Conservation (phyloP, 73 alveolate genomes). For the Tetrahymena borealis region DNA sequence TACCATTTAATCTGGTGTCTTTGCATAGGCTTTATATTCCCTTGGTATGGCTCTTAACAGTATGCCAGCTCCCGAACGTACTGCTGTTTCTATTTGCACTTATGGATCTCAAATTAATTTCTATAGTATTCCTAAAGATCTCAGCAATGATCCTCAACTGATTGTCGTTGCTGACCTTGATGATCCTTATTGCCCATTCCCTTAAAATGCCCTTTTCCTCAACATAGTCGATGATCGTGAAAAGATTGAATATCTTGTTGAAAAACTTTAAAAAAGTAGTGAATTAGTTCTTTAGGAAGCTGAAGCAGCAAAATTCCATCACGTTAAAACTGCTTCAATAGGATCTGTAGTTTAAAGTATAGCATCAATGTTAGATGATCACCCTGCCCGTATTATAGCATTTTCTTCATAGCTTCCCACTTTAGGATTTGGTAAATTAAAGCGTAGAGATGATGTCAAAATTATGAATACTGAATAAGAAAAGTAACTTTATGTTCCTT, state of each 20-base stretch:
- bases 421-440: slow-evolving; percentile 28
- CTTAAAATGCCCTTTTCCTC: slow-evolving; percentile 48
- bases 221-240: slow-evolving; percentile 59
- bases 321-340: slow-evolving; percentile 15
- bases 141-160: slow-evolving; percentile 49
- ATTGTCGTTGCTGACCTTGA: slow-evolving; percentile 45
- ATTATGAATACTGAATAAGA: slow-evolving; percentile 27
- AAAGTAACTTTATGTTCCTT: slow-evolving; percentile 9
- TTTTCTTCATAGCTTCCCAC: slow-evolving; percentile 28
- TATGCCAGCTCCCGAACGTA: slow-evolving; percentile 57
- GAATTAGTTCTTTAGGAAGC: slow-evolving; percentile 4
- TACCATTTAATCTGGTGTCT: slow-evolving; percentile 48
- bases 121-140: slow-evolving; percentile 48
- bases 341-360: slow-evolving; percentile 36
- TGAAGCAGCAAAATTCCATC: neutral
- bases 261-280: slow-evolving; percentile 41
- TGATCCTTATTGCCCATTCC: slow-evolving; percentile 74
- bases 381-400: slow-evolving; percentile 27
- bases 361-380: neutral
- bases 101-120: slow-evolving; percentile 53
- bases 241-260: slow-evolving; percentile 55
- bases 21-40: slow-evolving; percentile 35
- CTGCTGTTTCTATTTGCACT: slow-evolving; percentile 58
- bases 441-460: slow-evolving; percentile 7
- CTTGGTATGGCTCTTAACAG: slow-evolving; percentile 48